These are phyloP conservation scores for Capsicum pubescens DNA, from an alignment of 257 asterid genomes.

Conservation along the genomic window DNA sequence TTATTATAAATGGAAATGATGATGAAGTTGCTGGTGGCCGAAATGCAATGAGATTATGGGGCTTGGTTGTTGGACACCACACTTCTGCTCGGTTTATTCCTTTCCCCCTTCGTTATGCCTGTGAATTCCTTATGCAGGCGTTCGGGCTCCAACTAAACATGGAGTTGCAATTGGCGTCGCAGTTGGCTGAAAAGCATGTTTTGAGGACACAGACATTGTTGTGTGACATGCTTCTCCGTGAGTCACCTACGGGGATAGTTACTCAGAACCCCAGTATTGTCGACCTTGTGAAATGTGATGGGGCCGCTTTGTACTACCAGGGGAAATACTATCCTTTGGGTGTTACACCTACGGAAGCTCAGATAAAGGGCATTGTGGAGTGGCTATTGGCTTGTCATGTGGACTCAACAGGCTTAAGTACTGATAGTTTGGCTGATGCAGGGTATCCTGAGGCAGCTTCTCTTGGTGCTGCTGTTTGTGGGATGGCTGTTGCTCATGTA, in stretches of 20 bases:
- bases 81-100: constrained; percentile 56
- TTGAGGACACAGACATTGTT: constrained; percentile 56
- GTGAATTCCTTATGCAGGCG: constrained; percentile 70
- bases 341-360: constrained; percentile 54
- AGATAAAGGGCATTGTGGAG: constrained; percentile 54
- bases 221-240: constrained; percentile 70
- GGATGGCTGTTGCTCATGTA: constrained; percentile 63
- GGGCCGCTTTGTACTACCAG: constrained; percentile 59
- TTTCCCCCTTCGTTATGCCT: constrained; percentile 64
- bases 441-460: constrained; percentile 64
- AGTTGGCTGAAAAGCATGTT: constrained; percentile 52
- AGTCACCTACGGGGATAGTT: constrained; percentile 57
- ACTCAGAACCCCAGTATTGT: constrained; percentile 63
- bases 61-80: constrained; percentile 68
- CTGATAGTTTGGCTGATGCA: constrained; percentile 61
- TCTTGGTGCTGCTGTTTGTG: constrained; percentile 65
- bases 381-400: constrained; percentile 57
- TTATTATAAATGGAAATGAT: constrained; percentile 50
- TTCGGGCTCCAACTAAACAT: constrained; percentile 63
- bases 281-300: constrained; percentile 67
- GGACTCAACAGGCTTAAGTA: constrained; percentile 69
- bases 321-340: constrained; percentile 60
- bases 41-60: constrained; percentile 58
- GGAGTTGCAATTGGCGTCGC: constrained; percentile 64
- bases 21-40: constrained; percentile 51